Base-by-base conservation (phyloP, 345 rosid species). In the Balakata baccata region DNA sequence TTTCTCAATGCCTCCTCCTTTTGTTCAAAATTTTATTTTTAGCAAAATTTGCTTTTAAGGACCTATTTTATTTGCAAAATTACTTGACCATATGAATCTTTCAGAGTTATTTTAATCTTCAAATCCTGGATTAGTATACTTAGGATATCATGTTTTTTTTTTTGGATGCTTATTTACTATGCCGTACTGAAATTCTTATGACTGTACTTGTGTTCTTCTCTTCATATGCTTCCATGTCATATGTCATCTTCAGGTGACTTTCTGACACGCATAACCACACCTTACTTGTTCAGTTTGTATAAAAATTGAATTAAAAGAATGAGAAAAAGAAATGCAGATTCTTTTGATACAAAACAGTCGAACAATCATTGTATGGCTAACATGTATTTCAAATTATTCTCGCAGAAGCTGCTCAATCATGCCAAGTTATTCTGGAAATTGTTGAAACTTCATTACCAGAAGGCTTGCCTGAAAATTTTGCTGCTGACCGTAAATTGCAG, bases 381-480 rank as follows among this genome's bases (percentile, higher is more conserved):
- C 80, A 11, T 60, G 63, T 73, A 47, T 79, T 73, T 73, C 49
- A 1, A 54, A 68, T 66, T 50, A 67, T 84, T 77, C 77, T 77
- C 87, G 89, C 95, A 92, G 97, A 92, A 83, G 97, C 97, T 86
- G 97, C 97, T 65, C 86, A 86, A 81, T 85, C 89, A 76, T 92
- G 97, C 82, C 86, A 83, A 82, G 88, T 85, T 63, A 84, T 92
- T 85, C 87, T 89, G 85, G 97, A 92, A 81, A 82, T 90, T 43
- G 86, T 92, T 2, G 96, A 92, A 78, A 84, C 91, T 84, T 90
- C 97, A 76, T 72, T 85, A 39, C 84, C 90, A 12, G 93, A 87
- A 82, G 94, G 92, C 70, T 85, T 84, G 74, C 92, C 96, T 45
- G 85, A 86, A 78, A 87, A 86, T 75, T 85, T 87, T 76, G 84